Conservation (phyloP, 441 rosid genomes). For the Sinapis alba region DNA sequence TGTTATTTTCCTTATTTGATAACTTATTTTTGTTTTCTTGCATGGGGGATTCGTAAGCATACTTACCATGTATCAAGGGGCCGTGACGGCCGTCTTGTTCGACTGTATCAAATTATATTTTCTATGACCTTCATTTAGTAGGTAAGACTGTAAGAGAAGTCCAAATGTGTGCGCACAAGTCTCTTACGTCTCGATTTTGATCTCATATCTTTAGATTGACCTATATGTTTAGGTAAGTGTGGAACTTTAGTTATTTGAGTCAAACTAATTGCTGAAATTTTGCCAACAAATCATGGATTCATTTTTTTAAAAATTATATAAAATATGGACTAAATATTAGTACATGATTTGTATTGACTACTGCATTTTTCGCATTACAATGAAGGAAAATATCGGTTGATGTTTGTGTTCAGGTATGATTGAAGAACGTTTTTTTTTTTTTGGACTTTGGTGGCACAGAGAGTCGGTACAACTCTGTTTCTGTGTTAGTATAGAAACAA, state of each 20-base stretch:
- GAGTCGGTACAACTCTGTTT: neutral
- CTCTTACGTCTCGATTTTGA: constrained; percentile 14
- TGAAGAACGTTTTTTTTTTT: neutral
- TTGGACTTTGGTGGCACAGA: neutral
- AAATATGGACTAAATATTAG: neutral
- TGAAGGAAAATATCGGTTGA: neutral
- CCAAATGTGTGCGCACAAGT: constrained; percentile 10
- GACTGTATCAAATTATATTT: neutral
- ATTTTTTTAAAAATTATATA: neutral
- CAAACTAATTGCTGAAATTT: neutral
- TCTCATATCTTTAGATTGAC: constrained; percentile 19
- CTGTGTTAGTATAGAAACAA: neutral
- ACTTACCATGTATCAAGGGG: neutral
- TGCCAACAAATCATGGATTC: neutral
- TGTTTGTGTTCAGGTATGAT: no score
- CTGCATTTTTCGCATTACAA: neutral
- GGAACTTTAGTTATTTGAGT: constrained; percentile 13
- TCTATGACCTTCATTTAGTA: neutral
- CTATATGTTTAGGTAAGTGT: constrained; percentile 6
- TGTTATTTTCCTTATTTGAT: no score
- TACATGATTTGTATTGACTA: constrained; percentile 11
- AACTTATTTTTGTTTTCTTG: neutral
- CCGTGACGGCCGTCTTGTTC: constrained; percentile 6
- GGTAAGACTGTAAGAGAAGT: constrained; percentile 16
- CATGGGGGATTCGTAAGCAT: neutral